Conservation (phyloP, 768 basidiomycete species). For the Pisolithus orientalis region DNA sequence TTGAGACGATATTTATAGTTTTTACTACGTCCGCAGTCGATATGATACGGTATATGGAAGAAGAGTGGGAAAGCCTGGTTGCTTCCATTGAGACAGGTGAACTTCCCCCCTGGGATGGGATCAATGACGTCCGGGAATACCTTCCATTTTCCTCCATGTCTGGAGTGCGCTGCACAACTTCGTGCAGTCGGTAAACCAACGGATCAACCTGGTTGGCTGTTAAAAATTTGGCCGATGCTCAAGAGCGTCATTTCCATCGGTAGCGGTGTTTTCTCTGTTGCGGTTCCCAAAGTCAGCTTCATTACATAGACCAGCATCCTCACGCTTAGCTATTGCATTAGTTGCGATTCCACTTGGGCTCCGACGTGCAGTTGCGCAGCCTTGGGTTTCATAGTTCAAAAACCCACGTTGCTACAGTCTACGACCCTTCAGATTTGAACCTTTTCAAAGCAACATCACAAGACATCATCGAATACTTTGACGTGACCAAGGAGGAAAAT, state of each 20-base stretch:
- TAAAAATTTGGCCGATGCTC: neutral
- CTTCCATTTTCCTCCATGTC: neutral
- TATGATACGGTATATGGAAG: constrained; percentile 1
- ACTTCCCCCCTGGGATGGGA: constrained; percentile 3
- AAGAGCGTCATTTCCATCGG: neutral
- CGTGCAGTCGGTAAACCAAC: constrained; percentile 1
- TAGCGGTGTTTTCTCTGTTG: constrained; percentile 1
- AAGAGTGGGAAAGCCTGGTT: constrained; percentile 1
- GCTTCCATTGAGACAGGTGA: neutral
- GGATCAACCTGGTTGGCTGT: constrained; percentile 1
- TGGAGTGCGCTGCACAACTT: constrained; percentile 3
- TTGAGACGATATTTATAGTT: neutral
- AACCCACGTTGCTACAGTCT: too few species aligned
- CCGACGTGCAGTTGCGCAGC: too few species aligned
- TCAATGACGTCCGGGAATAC: constrained; percentile 1
- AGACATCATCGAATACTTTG: too few species aligned
- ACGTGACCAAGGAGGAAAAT: too few species aligned
- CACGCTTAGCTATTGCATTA: too few species aligned
- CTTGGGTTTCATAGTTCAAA: too few species aligned
- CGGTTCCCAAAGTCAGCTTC: neutral
- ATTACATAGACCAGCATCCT: too few species aligned
- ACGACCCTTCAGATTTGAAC: too few species aligned
- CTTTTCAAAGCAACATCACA: too few species aligned
- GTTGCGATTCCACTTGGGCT: too few species aligned
- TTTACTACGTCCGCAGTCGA: constrained; percentile 5